Conservation (phyloP, 179 eudicot species). For the Silene coronaria region DNA sequence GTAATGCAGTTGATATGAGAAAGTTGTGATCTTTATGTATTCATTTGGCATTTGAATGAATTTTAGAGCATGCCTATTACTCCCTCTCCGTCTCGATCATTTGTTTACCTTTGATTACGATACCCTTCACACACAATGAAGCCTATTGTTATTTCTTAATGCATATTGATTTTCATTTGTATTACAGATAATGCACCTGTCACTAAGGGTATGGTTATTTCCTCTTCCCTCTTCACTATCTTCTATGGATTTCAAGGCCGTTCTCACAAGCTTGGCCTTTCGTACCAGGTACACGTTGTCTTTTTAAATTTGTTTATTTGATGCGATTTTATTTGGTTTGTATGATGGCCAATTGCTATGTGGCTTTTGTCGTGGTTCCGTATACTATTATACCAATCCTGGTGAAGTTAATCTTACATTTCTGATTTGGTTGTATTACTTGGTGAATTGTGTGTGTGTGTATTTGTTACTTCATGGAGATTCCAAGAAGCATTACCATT, state of each 20-base stretch:
- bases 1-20: not conserved
- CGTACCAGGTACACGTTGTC: conserved; percentile 48
- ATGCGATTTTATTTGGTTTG: not conserved
- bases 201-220: conserved; percentile 60
- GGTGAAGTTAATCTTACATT: not conserved
- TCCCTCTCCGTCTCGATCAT: too few species aligned
- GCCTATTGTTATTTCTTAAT: too few species aligned
- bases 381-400: not conserved
- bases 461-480: not conserved
- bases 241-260: conserved; percentile 78
- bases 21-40: not conserved
- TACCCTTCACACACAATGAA: too few species aligned
- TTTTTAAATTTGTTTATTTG: not conserved
- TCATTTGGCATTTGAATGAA: not conserved
- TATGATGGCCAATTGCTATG: not conserved
- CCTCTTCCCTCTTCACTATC: conserved; percentile 63
- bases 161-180: conserved; percentile 7
- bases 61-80: not conserved
- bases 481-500: not conserved
- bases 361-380: too few species aligned
- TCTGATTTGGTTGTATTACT: not conserved
- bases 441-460: not conserved
- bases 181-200: conserved; percentile 82
- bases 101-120: too few species aligned
- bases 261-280: conserved; percentile 58